Evolutionary conservation across 805 yeast species (phyloP), one percentile per base, ranked within the genome.

Genomic region (Hanseniaspora valbyensis): DNA sequence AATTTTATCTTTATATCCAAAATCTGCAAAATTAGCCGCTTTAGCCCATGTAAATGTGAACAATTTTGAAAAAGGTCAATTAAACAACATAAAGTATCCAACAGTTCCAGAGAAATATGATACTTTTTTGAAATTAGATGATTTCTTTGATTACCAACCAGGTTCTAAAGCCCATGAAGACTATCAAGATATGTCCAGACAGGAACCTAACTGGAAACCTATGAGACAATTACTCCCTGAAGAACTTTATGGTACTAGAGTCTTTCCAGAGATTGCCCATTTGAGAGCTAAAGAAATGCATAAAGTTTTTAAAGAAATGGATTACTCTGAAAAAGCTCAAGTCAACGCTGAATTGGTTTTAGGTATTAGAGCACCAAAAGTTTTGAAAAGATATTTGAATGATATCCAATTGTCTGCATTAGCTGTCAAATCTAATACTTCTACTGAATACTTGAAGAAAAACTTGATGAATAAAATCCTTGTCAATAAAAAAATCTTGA

Each of bases 401-500:
- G 22, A 68, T 75, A 58, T 78, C 80, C 6, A 70, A 69, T 52
- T 79, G 75, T 21, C 71, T 82, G 54, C 36, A 28, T 33, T 42
- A 2, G 69, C 81, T 26, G 66, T 73, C 46, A 71, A 81, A 55
- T 81, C 90, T 0, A 90, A 89, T 0, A 74, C 81, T 55, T 75
- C 77, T 56, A 76, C 74, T 51, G 65, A 70, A 36, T 84, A 79
- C 63, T 77, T 85, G 57, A 70, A 72, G 52, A 58, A 55, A 49
- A 73, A 71, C 49, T 72, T 86, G 54, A 72, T 73, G 51, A 78
- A 78, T 58, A 78, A 81, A 61, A 83, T 86, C 2, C 65, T 84
- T 54, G 73, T 83, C 37, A 70, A 80, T 70, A 88, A 86, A 67
- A 72, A 84, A 46, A 97, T 90, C 24, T 80, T 88, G 50, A 86